Percentiles rank a stretch among this genome's conserved stretches.
Evolutionary conservation across 352 stramenopile species (phyloP).

Genomic region (Phytophthora uliginosa): DNA sequence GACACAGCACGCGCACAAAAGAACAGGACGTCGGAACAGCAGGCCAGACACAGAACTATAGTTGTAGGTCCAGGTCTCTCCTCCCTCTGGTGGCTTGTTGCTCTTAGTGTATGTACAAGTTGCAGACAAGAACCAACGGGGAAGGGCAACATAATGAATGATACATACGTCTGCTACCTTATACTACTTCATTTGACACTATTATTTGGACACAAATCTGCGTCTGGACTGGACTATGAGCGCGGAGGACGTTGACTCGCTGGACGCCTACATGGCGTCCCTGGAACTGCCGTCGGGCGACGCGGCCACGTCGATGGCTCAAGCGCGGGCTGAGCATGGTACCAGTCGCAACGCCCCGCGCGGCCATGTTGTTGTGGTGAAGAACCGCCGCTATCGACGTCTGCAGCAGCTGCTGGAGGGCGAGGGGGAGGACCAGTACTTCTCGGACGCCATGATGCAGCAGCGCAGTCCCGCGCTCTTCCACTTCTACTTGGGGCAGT

Average conservation of each 20-base stretch:
- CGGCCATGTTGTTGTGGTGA: constrained; percentile 37
- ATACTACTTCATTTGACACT: constrained; percentile 9
- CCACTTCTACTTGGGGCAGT: constrained; percentile 86
- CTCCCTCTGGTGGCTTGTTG: not conserved
- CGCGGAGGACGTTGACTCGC: constrained; percentile 58
- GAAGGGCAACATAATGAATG: constrained; percentile 9
- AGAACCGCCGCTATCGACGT: constrained; percentile 80
- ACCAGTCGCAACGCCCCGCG: constrained; percentile 4
- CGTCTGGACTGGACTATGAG: constrained; percentile 7
- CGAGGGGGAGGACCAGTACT: constrained; percentile 58
- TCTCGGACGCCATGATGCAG: constrained; percentile 88
- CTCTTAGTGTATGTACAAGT: constrained; percentile 4
- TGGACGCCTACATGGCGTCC: constrained; percentile 87
- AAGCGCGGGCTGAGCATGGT: constrained; percentile 19
- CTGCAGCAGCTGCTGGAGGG: constrained; percentile 71
- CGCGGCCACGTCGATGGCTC: constrained; percentile 11
- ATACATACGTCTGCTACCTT: not conserved
- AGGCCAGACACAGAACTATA: not conserved
- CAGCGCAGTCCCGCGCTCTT: constrained; percentile 84
- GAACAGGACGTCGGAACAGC: not conserved
- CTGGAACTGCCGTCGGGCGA: constrained; percentile 42
- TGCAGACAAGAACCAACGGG: not conserved
- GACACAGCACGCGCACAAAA: constrained; percentile 9
- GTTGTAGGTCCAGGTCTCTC: not conserved
- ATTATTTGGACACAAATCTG: constrained; percentile 17